Conservation (phyloP, 1,139 yeast genomes). For the Casaregolazyma lundiana region DNA sequence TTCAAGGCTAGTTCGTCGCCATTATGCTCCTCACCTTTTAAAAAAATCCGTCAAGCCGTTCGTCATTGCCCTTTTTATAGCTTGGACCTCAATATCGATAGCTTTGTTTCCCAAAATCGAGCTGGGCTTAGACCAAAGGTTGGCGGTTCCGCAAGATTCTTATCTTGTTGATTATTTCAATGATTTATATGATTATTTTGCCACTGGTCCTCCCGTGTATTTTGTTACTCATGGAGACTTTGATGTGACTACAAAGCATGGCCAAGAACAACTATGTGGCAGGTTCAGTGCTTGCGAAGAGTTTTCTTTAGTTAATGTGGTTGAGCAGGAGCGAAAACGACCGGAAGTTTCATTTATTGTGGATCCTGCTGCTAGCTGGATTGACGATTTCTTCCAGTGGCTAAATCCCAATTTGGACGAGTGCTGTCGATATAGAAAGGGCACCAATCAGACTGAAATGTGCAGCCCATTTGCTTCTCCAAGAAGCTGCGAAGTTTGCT, state of each 20-base stretch:
- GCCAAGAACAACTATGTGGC: slow-evolving; percentile 79
- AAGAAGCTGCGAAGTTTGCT: slow-evolving; percentile 71
- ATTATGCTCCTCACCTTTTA: slow-evolving; percentile 58
- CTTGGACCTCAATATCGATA: slow-evolving; percentile 64
- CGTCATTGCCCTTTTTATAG: slow-evolving; percentile 50
- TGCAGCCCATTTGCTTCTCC: slow-evolving; percentile 69
- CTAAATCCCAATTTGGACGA: slow-evolving; percentile 80
- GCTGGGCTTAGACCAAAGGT: slow-evolving; percentile 82
- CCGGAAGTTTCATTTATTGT: slow-evolving; percentile 58
- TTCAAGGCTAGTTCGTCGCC: slow-evolving; percentile 38
- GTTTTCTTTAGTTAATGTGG: slow-evolving; percentile 71
- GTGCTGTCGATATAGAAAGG: slow-evolving; percentile 65
- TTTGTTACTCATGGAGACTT: slow-evolving; percentile 59
- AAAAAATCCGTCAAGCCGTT: slow-evolving; percentile 44
- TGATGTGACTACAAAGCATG: slow-evolving; percentile 51
- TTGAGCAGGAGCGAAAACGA: slow-evolving; percentile 80
- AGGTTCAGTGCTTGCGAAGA: slow-evolving; percentile 79
- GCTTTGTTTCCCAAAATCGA: slow-evolving; percentile 63
- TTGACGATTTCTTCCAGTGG: slow-evolving; percentile 86
- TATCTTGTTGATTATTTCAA: slow-evolving; percentile 75
- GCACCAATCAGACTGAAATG: slow-evolving; percentile 41
- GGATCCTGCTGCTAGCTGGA: slow-evolving; percentile 87
- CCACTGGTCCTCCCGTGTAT: slow-evolving; percentile 89
- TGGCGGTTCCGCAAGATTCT: slow-evolving; percentile 80
- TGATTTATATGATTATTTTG: slow-evolving; percentile 66